Evolutionary conservation across 2,329 filamentous ascomycete genomes (phyloP).

Genomic region (Stachybotrys chlorohalonatus): DNA sequence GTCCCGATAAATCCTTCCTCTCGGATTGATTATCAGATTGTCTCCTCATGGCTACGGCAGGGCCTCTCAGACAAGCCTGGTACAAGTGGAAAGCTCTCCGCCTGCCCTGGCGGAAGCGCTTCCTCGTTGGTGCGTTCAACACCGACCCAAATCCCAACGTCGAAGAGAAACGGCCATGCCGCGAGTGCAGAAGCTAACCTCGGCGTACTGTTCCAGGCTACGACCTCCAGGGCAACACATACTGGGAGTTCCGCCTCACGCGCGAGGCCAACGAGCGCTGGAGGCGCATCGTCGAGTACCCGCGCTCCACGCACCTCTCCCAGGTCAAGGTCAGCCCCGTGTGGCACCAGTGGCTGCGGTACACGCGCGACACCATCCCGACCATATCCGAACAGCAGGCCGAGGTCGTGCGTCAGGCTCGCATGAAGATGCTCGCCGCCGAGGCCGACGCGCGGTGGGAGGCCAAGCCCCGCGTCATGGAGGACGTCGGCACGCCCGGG

Average conservation of each 20-base stretch:
- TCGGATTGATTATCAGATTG: neutral
- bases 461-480: constrained; percentile 43
- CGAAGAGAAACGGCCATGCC: too few relatives aligned
- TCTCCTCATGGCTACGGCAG: constrained; percentile 25
- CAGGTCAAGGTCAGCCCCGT: constrained; percentile 49
- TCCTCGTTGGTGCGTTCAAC: constrained; percentile 45
- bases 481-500: constrained; percentile 15
- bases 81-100: constrained; percentile 53
- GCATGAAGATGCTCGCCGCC: constrained; percentile 47
- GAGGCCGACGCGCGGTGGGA: constrained; percentile 56
- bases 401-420: constrained; percentile 43
- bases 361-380: constrained; percentile 46
- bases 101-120: constrained; percentile 54
- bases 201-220: constrained; percentile 33
- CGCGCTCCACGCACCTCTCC: constrained; percentile 41
- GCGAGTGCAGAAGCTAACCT: neutral
- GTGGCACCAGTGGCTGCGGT: constrained; percentile 63
- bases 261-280: constrained; percentile 36
- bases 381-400: constrained; percentile 45
- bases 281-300: constrained; percentile 55
- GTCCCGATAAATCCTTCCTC: neutral
- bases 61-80: constrained; percentile 35
- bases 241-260: constrained; percentile 55
- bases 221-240: constrained; percentile 59
- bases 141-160: neutral